Percentiles rank a stretch among this genome's conserved stretches.
phyloP scores from a whole-genome alignment of 2,329 filamentous ascomycete genomes.

The Trichoderma gracile region DNA sequence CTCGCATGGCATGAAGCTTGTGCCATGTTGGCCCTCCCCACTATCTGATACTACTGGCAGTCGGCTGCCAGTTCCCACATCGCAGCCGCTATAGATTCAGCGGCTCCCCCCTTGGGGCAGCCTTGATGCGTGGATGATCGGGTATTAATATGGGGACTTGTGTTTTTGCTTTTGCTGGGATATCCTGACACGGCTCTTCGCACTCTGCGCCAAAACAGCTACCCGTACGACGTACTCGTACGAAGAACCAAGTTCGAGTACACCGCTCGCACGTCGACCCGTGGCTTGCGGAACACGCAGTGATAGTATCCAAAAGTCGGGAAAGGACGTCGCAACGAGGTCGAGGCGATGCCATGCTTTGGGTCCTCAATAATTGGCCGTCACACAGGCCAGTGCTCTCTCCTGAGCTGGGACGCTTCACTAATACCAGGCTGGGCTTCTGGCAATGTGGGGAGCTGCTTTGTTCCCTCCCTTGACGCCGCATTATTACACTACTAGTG shows the following conservation, averaged over 20 bases:
- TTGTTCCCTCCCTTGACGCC: not conserved
- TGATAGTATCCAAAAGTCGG: not conserved
- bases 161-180: constrained; percentile 21
- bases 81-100: constrained; percentile 24
- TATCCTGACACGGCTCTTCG: constrained; percentile 5
- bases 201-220: not conserved
- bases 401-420: not conserved
- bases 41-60: constrained; percentile 1
- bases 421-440: not conserved
- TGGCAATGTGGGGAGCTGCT: not conserved
- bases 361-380: not conserved
- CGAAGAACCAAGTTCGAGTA: not conserved
- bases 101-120: constrained; percentile 24
- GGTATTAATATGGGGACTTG: constrained; percentile 16
- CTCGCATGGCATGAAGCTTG: constrained; percentile 3
- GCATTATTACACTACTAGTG: not conserved
- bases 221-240: not conserved
- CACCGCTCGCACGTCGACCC: constrained; percentile 14
- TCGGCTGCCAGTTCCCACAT: constrained; percentile 23
- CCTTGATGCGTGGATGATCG: constrained; percentile 23
- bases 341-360: not conserved
- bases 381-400: not conserved
- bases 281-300: constrained; percentile 8
- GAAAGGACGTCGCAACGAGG: not conserved
- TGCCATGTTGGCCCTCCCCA: constrained; percentile 14